These are phyloP conservation scores for Cryptococcus neoformans DNA, from an alignment of 1,284 basidiomycete species.

Conservation along the genomic window DNA sequence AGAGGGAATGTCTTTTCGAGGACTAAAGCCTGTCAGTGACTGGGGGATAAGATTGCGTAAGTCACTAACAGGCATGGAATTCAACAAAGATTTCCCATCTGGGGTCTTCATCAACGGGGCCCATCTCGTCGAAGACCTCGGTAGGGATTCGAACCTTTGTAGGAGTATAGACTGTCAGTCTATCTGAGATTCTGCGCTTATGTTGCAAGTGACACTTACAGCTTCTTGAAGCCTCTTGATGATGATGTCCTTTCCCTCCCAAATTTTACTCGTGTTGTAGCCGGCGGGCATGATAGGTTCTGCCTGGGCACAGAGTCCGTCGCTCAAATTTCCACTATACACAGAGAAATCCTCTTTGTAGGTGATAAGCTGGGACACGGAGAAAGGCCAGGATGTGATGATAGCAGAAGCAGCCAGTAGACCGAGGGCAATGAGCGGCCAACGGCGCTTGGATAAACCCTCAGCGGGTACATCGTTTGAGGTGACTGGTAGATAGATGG, in stretches of 20 bases:
- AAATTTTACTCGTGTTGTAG: constrained; percentile 18
- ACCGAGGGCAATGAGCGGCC: constrained; percentile 12
- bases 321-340: not conserved
- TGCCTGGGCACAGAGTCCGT: constrained; percentile 21
- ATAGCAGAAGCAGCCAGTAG: constrained; percentile 11
- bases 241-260: constrained; percentile 30
- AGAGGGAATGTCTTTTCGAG: constrained; percentile 45
- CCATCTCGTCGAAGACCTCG: constrained; percentile 47
- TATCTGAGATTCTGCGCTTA: constrained; percentile 2
- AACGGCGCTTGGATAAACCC: constrained; percentile 1
- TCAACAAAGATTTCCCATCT: constrained; percentile 43
- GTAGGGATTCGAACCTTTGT: constrained; percentile 36
- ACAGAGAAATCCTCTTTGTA: not conserved
- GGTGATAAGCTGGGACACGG: not conserved
- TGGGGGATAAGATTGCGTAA: not conserved
- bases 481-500: constrained; percentile 14
- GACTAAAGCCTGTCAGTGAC: constrained; percentile 7
- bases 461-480: constrained; percentile 1
- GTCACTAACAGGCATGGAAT: constrained; percentile 40
- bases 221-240: constrained; percentile 28
- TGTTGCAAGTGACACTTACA: constrained; percentile 2
- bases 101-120: constrained; percentile 39
- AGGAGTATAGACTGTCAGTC: not conserved
- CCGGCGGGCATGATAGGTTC: constrained; percentile 19
- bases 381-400: constrained; percentile 6